These are phyloP conservation scores for Gossypium raimondii DNA, from an alignment of 345 rosid genomes.

Conservation along the genomic window DNA sequence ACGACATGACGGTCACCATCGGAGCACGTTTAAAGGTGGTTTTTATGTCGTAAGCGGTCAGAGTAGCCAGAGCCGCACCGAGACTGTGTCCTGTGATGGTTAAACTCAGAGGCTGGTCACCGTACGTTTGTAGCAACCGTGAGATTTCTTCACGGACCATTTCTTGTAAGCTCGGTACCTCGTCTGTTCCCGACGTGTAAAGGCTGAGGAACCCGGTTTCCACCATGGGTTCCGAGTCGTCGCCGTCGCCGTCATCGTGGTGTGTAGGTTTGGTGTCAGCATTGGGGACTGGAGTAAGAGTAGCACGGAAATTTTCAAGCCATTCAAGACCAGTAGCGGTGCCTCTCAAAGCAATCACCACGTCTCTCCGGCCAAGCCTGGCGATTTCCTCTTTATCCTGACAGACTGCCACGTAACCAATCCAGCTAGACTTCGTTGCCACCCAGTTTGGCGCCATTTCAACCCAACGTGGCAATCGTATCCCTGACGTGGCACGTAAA, in stretches of 20 bases:
- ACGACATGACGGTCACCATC: slow-evolving; percentile 76
- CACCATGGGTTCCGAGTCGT: slow-evolving; percentile 57
- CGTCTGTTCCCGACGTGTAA: slow-evolving; percentile 51
- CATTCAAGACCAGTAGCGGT: slow-evolving; percentile 93
- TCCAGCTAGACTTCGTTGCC: slow-evolving; percentile 77
- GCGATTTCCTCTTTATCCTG: slow-evolving; percentile 68
- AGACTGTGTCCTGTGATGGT: slow-evolving; percentile 93
- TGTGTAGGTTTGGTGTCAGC: neutral
- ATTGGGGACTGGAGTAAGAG: slow-evolving; percentile 31
- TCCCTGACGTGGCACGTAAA: slow-evolving; percentile 72
- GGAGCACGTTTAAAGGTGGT: slow-evolving; percentile 49
- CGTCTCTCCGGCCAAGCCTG: slow-evolving; percentile 80
- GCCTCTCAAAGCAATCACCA: slow-evolving; percentile 76
- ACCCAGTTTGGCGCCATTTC: slow-evolving; percentile 66
- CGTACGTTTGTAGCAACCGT: slow-evolving; percentile 48
- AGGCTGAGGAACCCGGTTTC: slow-evolving; percentile 84
- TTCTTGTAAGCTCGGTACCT: slow-evolving; percentile 47
- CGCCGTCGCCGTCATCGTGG: neutral
- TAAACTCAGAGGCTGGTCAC: slow-evolving; percentile 69
- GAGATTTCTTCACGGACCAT: slow-evolving; percentile 63
- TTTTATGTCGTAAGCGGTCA: slow-evolving; percentile 70
- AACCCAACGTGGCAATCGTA: slow-evolving; percentile 65
- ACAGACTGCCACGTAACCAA: slow-evolving; percentile 92
- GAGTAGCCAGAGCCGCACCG: slow-evolving; percentile 83
- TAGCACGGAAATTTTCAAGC: slow-evolving; percentile 87